Percentiles rank a stretch among this genome's conserved stretches.
Conservation (phyloP, 2,329 filamentous ascomycete genomes). For the Pseudopyrenochaeta lycopersici region DNA sequence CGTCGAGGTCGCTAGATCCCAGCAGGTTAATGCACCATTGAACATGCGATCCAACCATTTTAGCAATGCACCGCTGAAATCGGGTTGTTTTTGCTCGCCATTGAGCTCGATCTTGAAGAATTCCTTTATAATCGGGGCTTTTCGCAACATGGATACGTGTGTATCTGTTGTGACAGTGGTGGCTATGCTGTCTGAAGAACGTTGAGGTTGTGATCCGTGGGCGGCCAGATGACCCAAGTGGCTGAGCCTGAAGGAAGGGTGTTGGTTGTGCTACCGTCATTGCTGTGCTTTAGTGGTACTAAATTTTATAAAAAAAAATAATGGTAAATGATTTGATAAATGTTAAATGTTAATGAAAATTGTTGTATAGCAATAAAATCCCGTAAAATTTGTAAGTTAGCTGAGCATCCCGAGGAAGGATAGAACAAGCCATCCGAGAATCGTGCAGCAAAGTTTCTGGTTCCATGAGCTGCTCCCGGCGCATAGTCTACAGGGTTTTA, state of each 20-base stretch:
- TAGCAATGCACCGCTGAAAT: slow-evolving; percentile 12
- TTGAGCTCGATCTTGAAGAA: slow-evolving; percentile 25
- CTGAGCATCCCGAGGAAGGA: too few relatives aligned
- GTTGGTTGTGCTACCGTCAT: slow-evolving; percentile 22
- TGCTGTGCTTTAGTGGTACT: slow-evolving; percentile 25
- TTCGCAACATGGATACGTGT: slow-evolving; percentile 14
- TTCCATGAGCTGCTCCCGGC: slow-evolving; percentile 1
- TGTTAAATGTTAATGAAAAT: too few relatives aligned
- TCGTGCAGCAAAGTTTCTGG: slow-evolving; percentile 7
- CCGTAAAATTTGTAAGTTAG: too few relatives aligned
- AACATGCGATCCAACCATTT: slow-evolving; percentile 13
- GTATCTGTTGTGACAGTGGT: slow-evolving; percentile 8
- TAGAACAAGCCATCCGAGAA: slow-evolving; percentile 3
- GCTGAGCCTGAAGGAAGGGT: slow-evolving; percentile 25
- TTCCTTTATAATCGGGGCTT: slow-evolving; percentile 16
- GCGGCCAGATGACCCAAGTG: slow-evolving; percentile 34
- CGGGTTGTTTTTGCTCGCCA: slow-evolving; percentile 10
- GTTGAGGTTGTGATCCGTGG: slow-evolving; percentile 22
- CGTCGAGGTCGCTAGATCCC: slow-evolving; percentile 2
- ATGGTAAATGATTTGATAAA: too few relatives aligned
- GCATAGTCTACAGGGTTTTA: slow-evolving; percentile 12
- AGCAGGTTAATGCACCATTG: slow-evolving; percentile 8
- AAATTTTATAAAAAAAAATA: too few relatives aligned
- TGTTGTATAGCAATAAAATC: slow-evolving; percentile 6
- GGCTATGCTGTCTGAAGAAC: slow-evolving; percentile 14